Evolutionary conservation across 2,329 filamentous ascomycete genomes (phyloP), one percentile per base, ranked within the genome.

Genomic region (Alternaria gansuensis): DNA sequence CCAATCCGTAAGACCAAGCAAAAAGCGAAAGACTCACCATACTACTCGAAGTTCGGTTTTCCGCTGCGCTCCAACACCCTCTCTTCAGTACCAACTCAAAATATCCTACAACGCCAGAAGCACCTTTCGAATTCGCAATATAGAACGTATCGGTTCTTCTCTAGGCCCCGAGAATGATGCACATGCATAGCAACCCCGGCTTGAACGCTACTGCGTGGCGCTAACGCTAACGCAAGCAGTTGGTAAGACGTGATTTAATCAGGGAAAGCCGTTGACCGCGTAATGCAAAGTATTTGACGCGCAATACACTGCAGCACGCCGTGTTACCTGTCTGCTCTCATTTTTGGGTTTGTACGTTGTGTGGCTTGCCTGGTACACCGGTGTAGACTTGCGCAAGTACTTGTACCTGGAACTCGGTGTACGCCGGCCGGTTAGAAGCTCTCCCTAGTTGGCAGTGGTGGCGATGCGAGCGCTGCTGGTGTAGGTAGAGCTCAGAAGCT

Each of bases 221-320:
- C 31, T 36, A 48, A 34, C 13, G 44, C 33, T 13, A 24, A n/a
- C n/a, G 13, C 6, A 48, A 48, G 44, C 29, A 14, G 31, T 34
- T 34, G 44, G 39, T 21, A 41, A 41, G 39, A 24, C 21, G 21
- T 41, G 21, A 13, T 41, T 14, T 23, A 21, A 24, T 41, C 23
- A 41, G 24, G 26, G 37, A 48, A 48, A 5, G 14, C 28, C 23
- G 21, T 28, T 53, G 50, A 33, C 48, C 45, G 53, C 48, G 53
- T 46, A 31, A 52, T 56, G 17, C 21, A 23, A 14, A 48, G 33
- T 10, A 52, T 39, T 57, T 53, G 57, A 53, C 57, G 53, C 52
- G 53, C 48, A 60, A 52, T 17, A 60, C 57, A 60, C 36, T 34
- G 39, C 39, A 17, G 9, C 50, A 44, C 21, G 40, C 46, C 31